Evolutionary conservation across 106 monocot genomes (phyloP).

Genomic region (Allium sativum): DNA sequence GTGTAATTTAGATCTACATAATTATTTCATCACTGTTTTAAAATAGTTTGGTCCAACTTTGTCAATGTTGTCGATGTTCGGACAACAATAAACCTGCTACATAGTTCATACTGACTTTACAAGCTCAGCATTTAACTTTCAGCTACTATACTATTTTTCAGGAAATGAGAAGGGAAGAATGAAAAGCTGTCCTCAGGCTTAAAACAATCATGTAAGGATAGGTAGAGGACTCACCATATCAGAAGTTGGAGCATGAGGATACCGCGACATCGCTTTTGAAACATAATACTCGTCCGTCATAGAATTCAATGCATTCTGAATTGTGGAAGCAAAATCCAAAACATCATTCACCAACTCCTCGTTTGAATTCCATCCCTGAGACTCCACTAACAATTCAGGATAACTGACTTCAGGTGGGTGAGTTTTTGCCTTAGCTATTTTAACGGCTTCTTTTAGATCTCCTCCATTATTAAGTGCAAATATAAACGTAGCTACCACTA

Average conservation of each 20-base stretch:
- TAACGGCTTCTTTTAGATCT: conserved; percentile 55
- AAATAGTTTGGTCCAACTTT: too few relatives aligned
- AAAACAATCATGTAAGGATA: neutral
- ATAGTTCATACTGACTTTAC: too few relatives aligned
- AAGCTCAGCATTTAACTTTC: neutral
- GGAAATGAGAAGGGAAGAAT: neutral
- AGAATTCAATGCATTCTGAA: conserved; percentile 38
- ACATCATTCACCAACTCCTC: conserved; percentile 38
- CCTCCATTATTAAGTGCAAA: conserved; percentile 89
- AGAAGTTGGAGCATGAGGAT: conserved; percentile 73
- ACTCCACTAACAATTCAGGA: conserved; percentile 41
- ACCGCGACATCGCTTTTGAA: conserved; percentile 68
- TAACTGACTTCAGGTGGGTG: conserved; percentile 35
- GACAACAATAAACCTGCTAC: too few relatives aligned
- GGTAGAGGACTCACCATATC: conserved; percentile 46
- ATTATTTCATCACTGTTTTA: too few relatives aligned
- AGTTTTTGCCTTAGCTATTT: conserved; percentile 47
- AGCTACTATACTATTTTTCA: neutral
- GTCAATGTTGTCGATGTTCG: too few relatives aligned
- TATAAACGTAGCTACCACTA: conserved; percentile 62
- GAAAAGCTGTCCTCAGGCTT: neutral
- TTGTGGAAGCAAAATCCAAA: conserved; percentile 32
- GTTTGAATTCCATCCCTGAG: conserved; percentile 26
- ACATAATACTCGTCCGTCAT: conserved; percentile 75
- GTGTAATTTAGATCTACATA: too few relatives aligned